Percentiles rank a stretch among this genome's conserved stretches.
phyloP scores from a whole-genome alignment of 2,329 filamentous ascomycete species.

The Cladobotryum mycophilum region DNA sequence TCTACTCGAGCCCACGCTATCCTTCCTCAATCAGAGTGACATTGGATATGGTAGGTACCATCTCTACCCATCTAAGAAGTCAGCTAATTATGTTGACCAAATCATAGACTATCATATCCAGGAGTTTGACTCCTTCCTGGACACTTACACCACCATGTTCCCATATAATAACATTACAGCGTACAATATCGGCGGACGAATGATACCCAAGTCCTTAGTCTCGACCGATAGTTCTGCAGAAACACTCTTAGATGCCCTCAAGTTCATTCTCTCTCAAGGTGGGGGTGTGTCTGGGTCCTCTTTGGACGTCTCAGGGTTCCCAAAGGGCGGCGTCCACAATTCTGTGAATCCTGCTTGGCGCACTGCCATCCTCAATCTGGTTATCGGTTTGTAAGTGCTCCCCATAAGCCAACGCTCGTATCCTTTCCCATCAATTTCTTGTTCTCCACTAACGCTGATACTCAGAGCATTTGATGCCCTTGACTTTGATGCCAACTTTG shows the following conservation, averaged over 20 bases:
- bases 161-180: conserved; percentile 1
- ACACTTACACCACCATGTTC: background rate
- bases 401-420: background rate
- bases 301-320: background rate
- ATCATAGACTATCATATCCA: background rate
- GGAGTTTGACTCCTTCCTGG: conserved; percentile 1
- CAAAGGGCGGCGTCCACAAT: background rate
- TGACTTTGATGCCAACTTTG: background rate
- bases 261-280: background rate
- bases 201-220: background rate
- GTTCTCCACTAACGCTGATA: background rate
- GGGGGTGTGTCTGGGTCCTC: background rate
- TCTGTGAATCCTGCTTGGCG: conserved; percentile 4
- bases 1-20: conserved; percentile 2
- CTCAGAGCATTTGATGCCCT: background rate
- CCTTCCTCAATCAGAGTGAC: background rate
- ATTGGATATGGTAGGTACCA: conserved; percentile 2
- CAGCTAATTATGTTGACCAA: background rate
- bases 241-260: background rate
- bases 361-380: background rate
- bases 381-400: conserved; percentile 1
- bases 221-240: background rate
- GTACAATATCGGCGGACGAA: conserved; percentile 2
- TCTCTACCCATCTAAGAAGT: background rate
- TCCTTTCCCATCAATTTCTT: background rate